phyloP scores from a whole-genome alignment of 208 protist species.

The Endotrypanum monterogeii region DNA sequence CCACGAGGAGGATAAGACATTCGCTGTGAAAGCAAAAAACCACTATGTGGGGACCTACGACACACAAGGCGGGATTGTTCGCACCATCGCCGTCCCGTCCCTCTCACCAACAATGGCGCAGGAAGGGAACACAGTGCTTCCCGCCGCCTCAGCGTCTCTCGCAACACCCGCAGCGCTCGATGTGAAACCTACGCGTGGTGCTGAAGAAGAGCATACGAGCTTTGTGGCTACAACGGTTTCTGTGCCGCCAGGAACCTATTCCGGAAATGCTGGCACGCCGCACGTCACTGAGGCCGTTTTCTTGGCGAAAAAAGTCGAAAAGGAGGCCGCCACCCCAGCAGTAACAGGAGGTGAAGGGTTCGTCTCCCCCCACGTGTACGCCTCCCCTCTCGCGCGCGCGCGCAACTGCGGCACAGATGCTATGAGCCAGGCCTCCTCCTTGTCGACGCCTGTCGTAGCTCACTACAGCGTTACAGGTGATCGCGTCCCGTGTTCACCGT shows the following conservation, averaged over 20 bases:
- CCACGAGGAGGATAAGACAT: neutral
- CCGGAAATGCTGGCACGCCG: neutral
- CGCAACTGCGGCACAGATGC: slow-evolving; percentile 33
- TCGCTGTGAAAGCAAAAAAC: neutral
- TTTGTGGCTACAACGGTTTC: neutral
- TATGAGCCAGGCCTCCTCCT: slow-evolving; percentile 14
- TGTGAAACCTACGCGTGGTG: neutral
- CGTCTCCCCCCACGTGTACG: slow-evolving; percentile 18
- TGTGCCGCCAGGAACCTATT: neutral
- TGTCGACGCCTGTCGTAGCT: neutral
- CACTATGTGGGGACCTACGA: neutral
- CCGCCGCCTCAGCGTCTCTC: neutral
- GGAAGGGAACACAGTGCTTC: slow-evolving; percentile 18
- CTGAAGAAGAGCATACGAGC: neutral
- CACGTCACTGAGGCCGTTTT: neutral
- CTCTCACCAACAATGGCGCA: slow-evolving; percentile 6
- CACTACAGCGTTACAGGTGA: neutral
- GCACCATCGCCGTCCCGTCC: slow-evolving; percentile 7
- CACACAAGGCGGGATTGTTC: neutral
- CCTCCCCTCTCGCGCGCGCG: slow-evolving; percentile 44
- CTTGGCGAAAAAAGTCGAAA: neutral
- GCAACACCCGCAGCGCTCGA: neutral
- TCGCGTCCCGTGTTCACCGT: neutral
- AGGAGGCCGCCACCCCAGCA: neutral
- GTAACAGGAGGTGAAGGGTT: neutral